phyloP scores from a whole-genome alignment of 345 rosid genomes.

The Citrus glauca region DNA sequence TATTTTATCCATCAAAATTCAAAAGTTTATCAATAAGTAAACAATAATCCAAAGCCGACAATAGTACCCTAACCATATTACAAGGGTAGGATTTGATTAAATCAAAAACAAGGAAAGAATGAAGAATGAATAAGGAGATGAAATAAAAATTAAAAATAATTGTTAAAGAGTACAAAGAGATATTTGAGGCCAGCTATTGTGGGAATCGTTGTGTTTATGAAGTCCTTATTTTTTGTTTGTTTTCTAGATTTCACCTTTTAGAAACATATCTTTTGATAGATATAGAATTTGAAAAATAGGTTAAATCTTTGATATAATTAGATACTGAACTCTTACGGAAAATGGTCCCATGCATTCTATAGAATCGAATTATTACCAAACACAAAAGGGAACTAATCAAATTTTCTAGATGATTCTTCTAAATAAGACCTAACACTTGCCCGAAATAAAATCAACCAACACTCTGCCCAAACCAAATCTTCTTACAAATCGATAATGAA shows the following conservation, averaged over 20 bases:
- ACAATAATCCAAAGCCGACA: not conserved
- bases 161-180: no score
- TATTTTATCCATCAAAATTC: no score
- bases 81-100: not conserved
- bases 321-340: not conserved
- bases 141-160: no score
- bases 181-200: not conserved
- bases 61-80: not conserved
- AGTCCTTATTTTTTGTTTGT: no score
- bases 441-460: not conserved
- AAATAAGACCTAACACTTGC: not conserved
- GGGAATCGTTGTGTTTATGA: not conserved
- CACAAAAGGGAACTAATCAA: not conserved
- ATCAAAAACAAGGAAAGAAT: not conserved
- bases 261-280: not conserved
- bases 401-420: not conserved
- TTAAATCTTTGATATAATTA: not conserved
- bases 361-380: not conserved
- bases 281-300: not conserved
- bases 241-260: no score
- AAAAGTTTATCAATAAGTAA: not conserved
- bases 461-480: not conserved
- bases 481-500: no score
- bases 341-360: not conserved
- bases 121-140: not conserved